These are phyloP conservation scores for Cercospora zeina DNA, from an alignment of 2,329 filamentous ascomycete species.

Conservation along the genomic window DNA sequence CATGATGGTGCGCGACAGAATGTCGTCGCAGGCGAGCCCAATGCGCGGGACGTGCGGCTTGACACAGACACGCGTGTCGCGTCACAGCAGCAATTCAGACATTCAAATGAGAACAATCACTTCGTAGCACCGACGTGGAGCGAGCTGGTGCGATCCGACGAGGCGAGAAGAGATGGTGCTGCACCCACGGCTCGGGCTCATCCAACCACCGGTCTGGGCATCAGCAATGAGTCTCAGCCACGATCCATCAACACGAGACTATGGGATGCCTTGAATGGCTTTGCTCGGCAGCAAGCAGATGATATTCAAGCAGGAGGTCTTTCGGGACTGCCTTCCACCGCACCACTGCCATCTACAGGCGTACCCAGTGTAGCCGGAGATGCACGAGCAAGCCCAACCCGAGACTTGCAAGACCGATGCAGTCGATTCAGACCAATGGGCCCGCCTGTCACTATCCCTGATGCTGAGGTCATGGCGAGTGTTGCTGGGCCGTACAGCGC, in stretches of 20 bases:
- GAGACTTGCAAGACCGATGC: constrained; percentile 13
- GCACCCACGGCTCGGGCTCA: neutral
- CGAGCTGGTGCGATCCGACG: constrained; percentile 24
- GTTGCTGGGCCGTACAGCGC: constrained; percentile 48
- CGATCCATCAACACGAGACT: constrained; percentile 38
- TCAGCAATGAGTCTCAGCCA: constrained; percentile 28
- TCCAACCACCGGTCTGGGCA: constrained; percentile 34
- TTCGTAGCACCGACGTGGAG: constrained; percentile 31
- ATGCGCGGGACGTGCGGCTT: neutral
- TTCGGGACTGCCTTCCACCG: constrained; percentile 31
- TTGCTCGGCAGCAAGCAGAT: constrained; percentile 39
- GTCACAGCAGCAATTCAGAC: constrained; percentile 16
- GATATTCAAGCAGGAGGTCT: constrained; percentile 29
- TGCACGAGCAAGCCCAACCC: constrained; percentile 25
- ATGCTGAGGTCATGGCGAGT: constrained; percentile 20
- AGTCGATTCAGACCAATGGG: constrained; percentile 28
- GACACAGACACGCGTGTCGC: constrained; percentile 5
- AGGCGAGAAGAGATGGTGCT: constrained; percentile 13
- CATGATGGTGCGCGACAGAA: constrained; percentile 41
- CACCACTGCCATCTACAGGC: constrained; percentile 34
- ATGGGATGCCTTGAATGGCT: constrained; percentile 41
- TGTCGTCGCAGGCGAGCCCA: neutral
- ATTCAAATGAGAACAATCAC: constrained; percentile 12
- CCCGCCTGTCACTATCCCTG: constrained; percentile 37
- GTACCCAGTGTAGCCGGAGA: constrained; percentile 37